Evolutionary conservation across 108 stramenopile species (phyloP).

Genomic region (Mediolabrus comicus): DNA sequence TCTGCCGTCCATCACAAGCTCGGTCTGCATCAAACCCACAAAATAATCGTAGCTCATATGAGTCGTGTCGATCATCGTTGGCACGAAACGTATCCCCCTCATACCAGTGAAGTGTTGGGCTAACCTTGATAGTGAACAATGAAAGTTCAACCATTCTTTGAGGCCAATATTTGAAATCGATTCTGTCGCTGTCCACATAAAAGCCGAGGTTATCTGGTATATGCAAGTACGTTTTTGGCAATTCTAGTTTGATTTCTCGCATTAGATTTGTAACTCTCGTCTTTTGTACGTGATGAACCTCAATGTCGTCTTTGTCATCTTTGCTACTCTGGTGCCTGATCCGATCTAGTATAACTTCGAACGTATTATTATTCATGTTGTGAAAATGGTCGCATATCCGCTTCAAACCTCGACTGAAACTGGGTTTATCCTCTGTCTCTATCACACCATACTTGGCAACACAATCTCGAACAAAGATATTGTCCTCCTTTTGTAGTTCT

Average conservation of each 20-base stretch:
- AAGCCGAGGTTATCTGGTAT: constrained; percentile 43
- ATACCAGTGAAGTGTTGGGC: constrained; percentile 2
- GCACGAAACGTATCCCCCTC: neutral
- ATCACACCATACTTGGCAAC: constrained; percentile 22
- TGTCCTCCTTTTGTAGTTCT: constrained; percentile 3
- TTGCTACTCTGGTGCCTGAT: constrained; percentile 12
- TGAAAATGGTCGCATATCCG: constrained; percentile 44
- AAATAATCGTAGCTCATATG: constrained; percentile 22
- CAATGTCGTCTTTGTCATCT: constrained; percentile 6
- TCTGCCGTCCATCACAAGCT: neutral
- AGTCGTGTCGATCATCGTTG: neutral
- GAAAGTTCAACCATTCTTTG: constrained; percentile 54
- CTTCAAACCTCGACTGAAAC: constrained; percentile 41
- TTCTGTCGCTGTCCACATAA: constrained; percentile 14
- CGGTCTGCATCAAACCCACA: constrained; percentile 35
- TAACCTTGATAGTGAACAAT: constrained; percentile 44
- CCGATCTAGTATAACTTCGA: constrained; percentile 34
- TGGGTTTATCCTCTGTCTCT: neutral
- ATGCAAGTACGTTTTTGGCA: constrained; percentile 63
- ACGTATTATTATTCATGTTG: constrained; percentile 21
- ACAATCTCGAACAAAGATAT: constrained; percentile 16
- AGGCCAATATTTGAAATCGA: constrained; percentile 43
- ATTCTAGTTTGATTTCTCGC: constrained; percentile 29
- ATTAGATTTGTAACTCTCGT: constrained; percentile 20
- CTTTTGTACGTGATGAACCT: constrained; percentile 21